Base-by-base conservation (phyloP, 495 filamentous ascomycete species). In the Neurospora cerealis region DNA sequence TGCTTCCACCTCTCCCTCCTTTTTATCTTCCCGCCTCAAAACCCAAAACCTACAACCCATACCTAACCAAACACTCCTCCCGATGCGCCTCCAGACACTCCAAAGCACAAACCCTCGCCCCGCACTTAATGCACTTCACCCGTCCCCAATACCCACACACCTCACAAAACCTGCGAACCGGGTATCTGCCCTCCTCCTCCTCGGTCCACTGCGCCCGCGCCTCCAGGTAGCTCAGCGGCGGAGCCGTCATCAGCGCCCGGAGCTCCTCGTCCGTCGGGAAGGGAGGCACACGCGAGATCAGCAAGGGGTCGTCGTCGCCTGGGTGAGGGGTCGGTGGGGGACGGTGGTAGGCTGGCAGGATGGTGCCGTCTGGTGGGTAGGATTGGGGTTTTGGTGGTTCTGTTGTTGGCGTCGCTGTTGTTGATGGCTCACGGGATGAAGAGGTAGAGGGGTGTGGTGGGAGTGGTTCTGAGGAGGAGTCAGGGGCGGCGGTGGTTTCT, bases 111-210 rank as follows among this genome's bases (percentile, higher is more conserved):
- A 91, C 92, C 75, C 93, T 81, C 72, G 87, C 85, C 42, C 93
- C 93, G 83, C 94, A 97, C 82, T 90, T 94, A 83, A 91, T 89
- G 81, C 94, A 97, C 81, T 87, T 89, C 38, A 94, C 91, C 75
- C 91, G 87, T 2, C 94, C 94, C 94, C 95, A 97, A 81, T 96
- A 97, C 39, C 94, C 94, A 82, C 94, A 97, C 70, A 95, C 90
- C 78, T 92, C 93, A 83, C 94, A 97, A 78, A 97, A 97, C 36
- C 80, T 79, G 70, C 93, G 85, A 71, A 86, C 83, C n/a, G 93
- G 89, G 70, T 88, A 89, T 71, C 73, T 39, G 19, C 66, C 70
- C 74, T 74, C 73, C 71, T 83, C 77, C 46, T 78, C 81, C 10
- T 76, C 80, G 9, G 62, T 76, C 73, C 89, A 88, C 13, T 82